phyloP scores from a whole-genome alignment of 495 filamentous ascomycete genomes.

The Lophiotrema nucula region DNA sequence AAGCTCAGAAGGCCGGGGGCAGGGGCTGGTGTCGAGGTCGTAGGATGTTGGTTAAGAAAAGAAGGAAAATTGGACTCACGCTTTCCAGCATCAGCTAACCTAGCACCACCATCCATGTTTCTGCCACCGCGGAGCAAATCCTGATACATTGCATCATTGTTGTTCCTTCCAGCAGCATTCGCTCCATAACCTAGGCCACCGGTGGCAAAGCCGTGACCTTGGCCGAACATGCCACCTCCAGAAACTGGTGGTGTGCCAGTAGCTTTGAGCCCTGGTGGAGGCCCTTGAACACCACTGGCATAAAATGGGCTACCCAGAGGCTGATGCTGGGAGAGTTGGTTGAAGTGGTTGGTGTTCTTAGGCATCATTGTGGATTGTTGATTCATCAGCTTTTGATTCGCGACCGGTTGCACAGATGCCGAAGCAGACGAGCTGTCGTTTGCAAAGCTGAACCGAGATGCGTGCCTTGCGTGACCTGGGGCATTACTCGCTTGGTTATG shows the following conservation, averaged over 20 bases:
- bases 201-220: slow-evolving; percentile 69
- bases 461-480: slow-evolving; percentile 79
- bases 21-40: slow-evolving; percentile 85
- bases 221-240: slow-evolving; percentile 72
- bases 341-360: slow-evolving; percentile 35
- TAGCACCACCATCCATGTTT: slow-evolving; percentile 51
- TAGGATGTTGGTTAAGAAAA: slow-evolving; percentile 73
- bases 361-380: slow-evolving; percentile 92
- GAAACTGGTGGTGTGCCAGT: slow-evolving; percentile 85
- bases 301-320: slow-evolving; percentile 61
- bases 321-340: slow-evolving; percentile 59
- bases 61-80: slow-evolving; percentile 89
- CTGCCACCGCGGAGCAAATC: slow-evolving; percentile 69
- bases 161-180: slow-evolving; percentile 65
- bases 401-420: slow-evolving; percentile 73
- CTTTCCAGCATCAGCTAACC: slow-evolving; percentile 78
- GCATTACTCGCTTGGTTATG: slow-evolving; percentile 46
- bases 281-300: slow-evolving; percentile 73
- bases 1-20: slow-evolving; percentile 81
- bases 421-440: slow-evolving; percentile 67
- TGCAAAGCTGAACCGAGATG: slow-evolving; percentile 85
- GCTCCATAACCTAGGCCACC: slow-evolving; percentile 68
- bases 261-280: slow-evolving; percentile 92
- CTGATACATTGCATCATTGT: slow-evolving; percentile 74
- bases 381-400: slow-evolving; percentile 80